These are phyloP conservation scores for Lyophyllum shimeji DNA, from an alignment of 768 basidiomycete genomes.

Conservation along the genomic window DNA sequence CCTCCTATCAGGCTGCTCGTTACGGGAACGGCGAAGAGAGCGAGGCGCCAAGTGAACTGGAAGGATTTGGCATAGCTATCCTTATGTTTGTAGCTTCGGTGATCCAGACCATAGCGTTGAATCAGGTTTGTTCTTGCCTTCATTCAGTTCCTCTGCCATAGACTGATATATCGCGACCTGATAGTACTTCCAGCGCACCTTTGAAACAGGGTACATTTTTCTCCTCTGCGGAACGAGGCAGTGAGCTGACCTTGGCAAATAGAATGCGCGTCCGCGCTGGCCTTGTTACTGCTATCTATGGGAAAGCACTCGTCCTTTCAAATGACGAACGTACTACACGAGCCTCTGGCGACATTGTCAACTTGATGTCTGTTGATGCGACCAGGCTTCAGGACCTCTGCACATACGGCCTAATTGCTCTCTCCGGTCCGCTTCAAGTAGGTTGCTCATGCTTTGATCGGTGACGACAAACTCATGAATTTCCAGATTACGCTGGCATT, in stretches of 20 bases:
- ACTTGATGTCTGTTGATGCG: slow-evolving; percentile 88
- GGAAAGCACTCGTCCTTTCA: slow-evolving; percentile 82
- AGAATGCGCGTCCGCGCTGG: slow-evolving; percentile 94
- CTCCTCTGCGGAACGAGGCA: background rate
- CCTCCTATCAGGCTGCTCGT: slow-evolving; percentile 62
- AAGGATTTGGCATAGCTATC: slow-evolving; percentile 76
- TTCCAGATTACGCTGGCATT: slow-evolving; percentile 82
- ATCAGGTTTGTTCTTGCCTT: slow-evolving; percentile 58
- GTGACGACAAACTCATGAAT: background rate
- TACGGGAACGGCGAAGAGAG: slow-evolving; percentile 27
- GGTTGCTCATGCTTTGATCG: slow-evolving; percentile 36
- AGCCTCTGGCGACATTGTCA: slow-evolving; percentile 90
- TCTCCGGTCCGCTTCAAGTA: slow-evolving; percentile 87
- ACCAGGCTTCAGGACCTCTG: slow-evolving; percentile 78
- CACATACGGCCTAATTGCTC: slow-evolving; percentile 78
- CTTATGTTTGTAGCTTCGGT: slow-evolving; percentile 82
- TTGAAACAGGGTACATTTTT: slow-evolving; percentile 59
- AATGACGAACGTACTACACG: slow-evolving; percentile 75
- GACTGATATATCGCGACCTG: background rate
- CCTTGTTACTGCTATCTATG: slow-evolving; percentile 81
- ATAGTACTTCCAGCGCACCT: slow-evolving; percentile 84
- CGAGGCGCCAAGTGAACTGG: slow-evolving; percentile 35
- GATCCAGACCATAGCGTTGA: slow-evolving; percentile 75
- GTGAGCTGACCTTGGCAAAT: background rate
- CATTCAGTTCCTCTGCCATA: background rate